These are phyloP conservation scores for Monilinia aucupariae DNA, from an alignment of 2,329 filamentous ascomycete species.

Conservation along the genomic window DNA sequence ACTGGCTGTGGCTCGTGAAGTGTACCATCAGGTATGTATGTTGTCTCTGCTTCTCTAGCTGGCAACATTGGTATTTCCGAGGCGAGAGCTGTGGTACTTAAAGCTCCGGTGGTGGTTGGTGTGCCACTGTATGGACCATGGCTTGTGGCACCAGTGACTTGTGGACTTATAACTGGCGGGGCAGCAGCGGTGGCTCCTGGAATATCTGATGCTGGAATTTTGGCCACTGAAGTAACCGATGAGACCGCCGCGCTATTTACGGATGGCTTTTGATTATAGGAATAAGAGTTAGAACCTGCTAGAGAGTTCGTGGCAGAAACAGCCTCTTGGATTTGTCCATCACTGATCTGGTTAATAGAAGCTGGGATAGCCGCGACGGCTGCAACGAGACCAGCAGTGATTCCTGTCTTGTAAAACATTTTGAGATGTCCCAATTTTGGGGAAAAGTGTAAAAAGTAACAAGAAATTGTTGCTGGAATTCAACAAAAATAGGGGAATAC, in stretches of 20 bases:
- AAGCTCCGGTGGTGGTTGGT: slow-evolving; percentile 64
- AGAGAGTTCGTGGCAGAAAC: slow-evolving; percentile 22
- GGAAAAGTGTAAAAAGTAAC: background rate
- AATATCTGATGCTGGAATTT: slow-evolving; percentile 28
- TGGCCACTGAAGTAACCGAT: slow-evolving; percentile 26
- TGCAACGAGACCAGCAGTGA: slow-evolving; percentile 5
- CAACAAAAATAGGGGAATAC: background rate
- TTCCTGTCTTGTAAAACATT: slow-evolving; percentile 13
- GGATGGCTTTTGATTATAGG: slow-evolving; percentile 27
- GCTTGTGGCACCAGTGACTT: slow-evolving; percentile 53
- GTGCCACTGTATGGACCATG: slow-evolving; percentile 66
- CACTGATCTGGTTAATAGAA: slow-evolving; percentile 33
- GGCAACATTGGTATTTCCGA: slow-evolving; percentile 53
- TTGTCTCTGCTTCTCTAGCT: slow-evolving; percentile 56
- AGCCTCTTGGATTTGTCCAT: slow-evolving; percentile 37
- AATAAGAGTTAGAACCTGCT: slow-evolving; percentile 19
- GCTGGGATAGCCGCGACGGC: background rate
- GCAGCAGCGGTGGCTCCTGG: slow-evolving; percentile 29
- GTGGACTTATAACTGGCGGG: slow-evolving; percentile 42
- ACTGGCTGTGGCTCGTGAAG: slow-evolving; percentile 64
- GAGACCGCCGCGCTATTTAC: slow-evolving; percentile 29
- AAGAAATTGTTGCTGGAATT: background rate
- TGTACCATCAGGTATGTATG: slow-evolving; percentile 66
- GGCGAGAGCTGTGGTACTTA: slow-evolving; percentile 52
- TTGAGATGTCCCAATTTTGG: background rate